Conservation (phyloP, 176 grass and related monocot species). For the Aegilops speltoides region DNA sequence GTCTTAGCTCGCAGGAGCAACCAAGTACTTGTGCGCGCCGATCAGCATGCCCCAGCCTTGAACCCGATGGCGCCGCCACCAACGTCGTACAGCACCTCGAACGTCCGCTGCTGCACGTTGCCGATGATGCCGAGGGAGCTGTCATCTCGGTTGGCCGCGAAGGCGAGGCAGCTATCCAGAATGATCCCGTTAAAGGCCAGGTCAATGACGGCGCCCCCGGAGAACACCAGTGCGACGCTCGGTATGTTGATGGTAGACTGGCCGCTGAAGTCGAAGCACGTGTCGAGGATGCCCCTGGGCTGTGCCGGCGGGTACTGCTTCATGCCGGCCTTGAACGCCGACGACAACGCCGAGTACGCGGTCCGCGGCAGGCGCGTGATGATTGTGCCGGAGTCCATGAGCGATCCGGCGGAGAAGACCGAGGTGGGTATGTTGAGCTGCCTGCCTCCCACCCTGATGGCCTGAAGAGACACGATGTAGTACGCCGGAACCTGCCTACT, state of each 20-base stretch:
- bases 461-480: conserved; percentile 41
- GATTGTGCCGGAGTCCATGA: conserved; percentile 77
- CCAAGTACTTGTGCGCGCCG: too few relatives aligned
- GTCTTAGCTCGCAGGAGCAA: too few relatives aligned
- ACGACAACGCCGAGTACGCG: conserved; percentile 64
- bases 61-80: too few relatives aligned
- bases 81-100: conserved; percentile 47
- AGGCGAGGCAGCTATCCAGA: not conserved
- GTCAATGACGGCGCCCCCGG: not conserved
- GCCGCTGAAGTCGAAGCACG: too few relatives aligned
- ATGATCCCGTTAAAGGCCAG: not conserved
- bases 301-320: conserved; percentile 20
- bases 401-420: conserved; percentile 34
- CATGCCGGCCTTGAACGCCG: conserved; percentile 59
- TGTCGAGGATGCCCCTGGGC: too few relatives aligned
- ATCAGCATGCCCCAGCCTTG: too few relatives aligned
- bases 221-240: not conserved
- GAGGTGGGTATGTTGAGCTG: conserved; percentile 20
- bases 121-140: conserved; percentile 23
- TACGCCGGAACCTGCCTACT: conserved; percentile 35
- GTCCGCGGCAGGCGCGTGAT: conserved; percentile 47
- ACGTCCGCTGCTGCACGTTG: conserved; percentile 58
- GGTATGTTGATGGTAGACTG: not conserved
- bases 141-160: not conserved
- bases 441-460: conserved; percentile 44